Base-by-base conservation (phyloP, 495 filamentous ascomycete species). In the Talaromyces thailandensis region DNA sequence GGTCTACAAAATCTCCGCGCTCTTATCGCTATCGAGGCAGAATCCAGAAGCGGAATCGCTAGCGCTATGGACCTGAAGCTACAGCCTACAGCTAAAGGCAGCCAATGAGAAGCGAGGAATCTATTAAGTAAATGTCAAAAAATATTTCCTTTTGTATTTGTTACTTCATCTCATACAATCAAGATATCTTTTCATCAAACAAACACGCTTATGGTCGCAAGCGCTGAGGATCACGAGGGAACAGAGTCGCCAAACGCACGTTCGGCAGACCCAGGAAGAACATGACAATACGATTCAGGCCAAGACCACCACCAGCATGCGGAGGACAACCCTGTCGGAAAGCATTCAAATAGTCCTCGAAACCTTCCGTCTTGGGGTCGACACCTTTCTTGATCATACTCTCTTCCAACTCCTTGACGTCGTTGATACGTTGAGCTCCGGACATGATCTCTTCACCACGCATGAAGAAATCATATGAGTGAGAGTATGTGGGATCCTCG, bases 381-480 rank as follows among this genome's bases (percentile, higher is more conserved):
- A 96, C 71, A 12, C 88, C 90, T 77, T 93, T 89, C 61, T 76
- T 75, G 52, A 78, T 71, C 79, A 96, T 90, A 11, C 84, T 82
- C 8, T 81, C 81, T 69, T 85, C 81, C 48, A 96, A 80, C 72
- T 88, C 81, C 35, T 78, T 80, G 37, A 89, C 82, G 65, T 88
- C 73, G 80, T 96, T 81, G 68, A 96, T 87, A 75, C 91, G 89
- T 79, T 96, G 91, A 28, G 90, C 91, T 58, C 92, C 92, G 12
- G 85, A 89, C 75, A 93, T 84, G 71, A 95, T 92, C 75, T 93
- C 92, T 75, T 96, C 90, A 21, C 90, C 90, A 65, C 92, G 87
- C 88, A 96, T 89, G 81, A 95, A 93, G 81, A 96, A 91, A 76
- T 96, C 92, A 78, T 91, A 96, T 5, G 87, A 88, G 75, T 95